These are phyloP conservation scores for Trametes polyzona DNA, from an alignment of 1,284 basidiomycete species.

Conservation along the genomic window DNA sequence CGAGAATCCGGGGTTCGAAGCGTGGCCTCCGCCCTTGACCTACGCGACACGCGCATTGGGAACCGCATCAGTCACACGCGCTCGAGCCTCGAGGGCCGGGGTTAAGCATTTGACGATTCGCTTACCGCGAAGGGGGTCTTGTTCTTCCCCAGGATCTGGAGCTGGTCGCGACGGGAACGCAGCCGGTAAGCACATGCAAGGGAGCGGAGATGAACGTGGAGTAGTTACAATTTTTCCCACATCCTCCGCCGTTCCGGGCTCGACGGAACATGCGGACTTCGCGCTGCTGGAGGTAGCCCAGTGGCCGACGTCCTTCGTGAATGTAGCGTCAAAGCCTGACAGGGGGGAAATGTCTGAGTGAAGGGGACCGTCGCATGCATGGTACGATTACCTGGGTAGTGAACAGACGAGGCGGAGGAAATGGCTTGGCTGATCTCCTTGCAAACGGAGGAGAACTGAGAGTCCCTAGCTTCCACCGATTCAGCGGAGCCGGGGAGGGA, in stretches of 20 bases:
- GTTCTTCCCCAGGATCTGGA: slow-evolving; percentile 47
- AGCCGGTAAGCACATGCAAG: background rate
- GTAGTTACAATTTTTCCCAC: slow-evolving; percentile 31
- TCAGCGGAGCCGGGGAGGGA: background rate
- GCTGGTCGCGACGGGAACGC: slow-evolving; percentile 31
- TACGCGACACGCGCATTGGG: slow-evolving; percentile 23
- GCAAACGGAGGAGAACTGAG: slow-evolving; percentile 15
- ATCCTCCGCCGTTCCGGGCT: slow-evolving; percentile 34
- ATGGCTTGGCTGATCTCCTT: slow-evolving; percentile 28
- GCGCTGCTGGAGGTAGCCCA: slow-evolving; percentile 35
- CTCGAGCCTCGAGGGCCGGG: background rate
- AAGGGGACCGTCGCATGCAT: background rate
- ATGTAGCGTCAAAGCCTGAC: slow-evolving; percentile 20
- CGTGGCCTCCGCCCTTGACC: slow-evolving; percentile 56
- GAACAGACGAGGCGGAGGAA: slow-evolving; percentile 37
- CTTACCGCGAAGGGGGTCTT: slow-evolving; percentile 45
- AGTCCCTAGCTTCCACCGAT: background rate
- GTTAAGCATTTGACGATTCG: background rate
- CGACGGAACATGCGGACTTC: slow-evolving; percentile 27
- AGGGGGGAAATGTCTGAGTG: background rate
- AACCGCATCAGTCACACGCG: background rate
- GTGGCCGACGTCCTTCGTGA: slow-evolving; percentile 33
- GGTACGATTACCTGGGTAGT: slow-evolving; percentile 35
- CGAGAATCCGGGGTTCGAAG: slow-evolving; percentile 51
- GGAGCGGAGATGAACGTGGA: slow-evolving; percentile 8